Percentiles rank a stretch among this genome's conserved stretches.
Conservation (phyloP, 2,329 filamentous ascomycete species). For the Aspergillus viridinutans region DNA sequence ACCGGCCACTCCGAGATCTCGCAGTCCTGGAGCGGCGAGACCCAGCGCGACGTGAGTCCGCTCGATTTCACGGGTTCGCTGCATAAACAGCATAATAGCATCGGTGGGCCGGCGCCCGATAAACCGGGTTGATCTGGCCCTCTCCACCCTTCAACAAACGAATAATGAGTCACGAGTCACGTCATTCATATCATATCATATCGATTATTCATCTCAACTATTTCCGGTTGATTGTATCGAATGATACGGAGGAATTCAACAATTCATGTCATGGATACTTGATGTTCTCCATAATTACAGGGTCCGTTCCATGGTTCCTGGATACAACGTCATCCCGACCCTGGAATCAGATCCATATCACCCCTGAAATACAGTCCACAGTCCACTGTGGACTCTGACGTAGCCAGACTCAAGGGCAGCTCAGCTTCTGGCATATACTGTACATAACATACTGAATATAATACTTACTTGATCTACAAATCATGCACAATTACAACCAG, state of each 20-base stretch:
- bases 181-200: not conserved
- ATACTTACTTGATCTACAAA: too few species aligned
- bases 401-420: not conserved
- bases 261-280: not conserved
- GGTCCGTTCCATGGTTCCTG: not conserved
- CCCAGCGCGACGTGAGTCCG: slow-evolving; percentile 16
- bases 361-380: too few species aligned
- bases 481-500: too few species aligned
- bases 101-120: not conserved
- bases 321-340: too few species aligned
- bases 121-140: not conserved
- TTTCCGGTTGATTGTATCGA: not conserved
- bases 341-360: too few species aligned
- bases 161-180: slow-evolving; percentile 11
- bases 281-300: not conserved
- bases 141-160: not conserved
- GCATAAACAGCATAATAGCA: slow-evolving; percentile 1
- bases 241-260: not conserved
- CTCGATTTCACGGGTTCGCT: slow-evolving; percentile 21
- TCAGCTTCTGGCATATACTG: not conserved
- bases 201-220: too few species aligned
- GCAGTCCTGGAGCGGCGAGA: slow-evolving; percentile 29
- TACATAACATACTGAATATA: not conserved
- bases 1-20: slow-evolving; percentile 23
- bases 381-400: not conserved